Evolutionary conservation across 495 filamentous ascomycete species (phyloP), one percentile per base, ranked within the genome.

Genomic region (Xylaria scruposa): DNA sequence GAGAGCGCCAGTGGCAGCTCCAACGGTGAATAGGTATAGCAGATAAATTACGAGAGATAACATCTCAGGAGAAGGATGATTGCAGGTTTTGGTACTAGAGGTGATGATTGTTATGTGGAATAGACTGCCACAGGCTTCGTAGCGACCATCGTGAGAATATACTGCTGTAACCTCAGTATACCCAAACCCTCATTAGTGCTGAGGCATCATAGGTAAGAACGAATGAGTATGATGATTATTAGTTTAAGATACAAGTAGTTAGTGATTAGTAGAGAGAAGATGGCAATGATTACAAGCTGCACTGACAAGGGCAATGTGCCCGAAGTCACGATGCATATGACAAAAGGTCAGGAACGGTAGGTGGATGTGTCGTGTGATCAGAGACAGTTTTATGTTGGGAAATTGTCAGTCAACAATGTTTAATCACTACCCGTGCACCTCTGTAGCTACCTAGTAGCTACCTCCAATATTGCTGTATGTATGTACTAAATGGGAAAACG

Each of bases 1-100:
- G 51, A 54, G 70, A 60, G 69, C 73, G 38, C 67, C 31, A 21
- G 42, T 40, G 33, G 46, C 70, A 49, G 51, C 67, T 17, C 64
- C 36, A 1, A 68, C n/a, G 3, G 65, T 15, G 7, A 68, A 63
- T 42, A 68, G 56, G 63, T 72, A 33, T 56, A 68, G 9, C 17
- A 63, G 42, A 36, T 62, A 17, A 24, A 31, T 5, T 60, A 60
- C 2, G 51, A 67, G 26, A 24, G 51, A 66, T 10, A 67, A 51
- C 70, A 71, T 71, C 40, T 71, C 51, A 71, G 62, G 40, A 40
- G 10, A 36, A 9, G 15, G 26, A 44, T 13, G 29, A 8, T 51
- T 51, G 36, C 1, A 60, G 54, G 26, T 38, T 38, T 36, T 24
- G 12, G 42, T 49, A 31, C 26, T 38, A 47, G 26, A 46, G 21